phyloP scores from a whole-genome alignment of 148 eudicot genomes.

The Chenopodium berlandieri region DNA sequence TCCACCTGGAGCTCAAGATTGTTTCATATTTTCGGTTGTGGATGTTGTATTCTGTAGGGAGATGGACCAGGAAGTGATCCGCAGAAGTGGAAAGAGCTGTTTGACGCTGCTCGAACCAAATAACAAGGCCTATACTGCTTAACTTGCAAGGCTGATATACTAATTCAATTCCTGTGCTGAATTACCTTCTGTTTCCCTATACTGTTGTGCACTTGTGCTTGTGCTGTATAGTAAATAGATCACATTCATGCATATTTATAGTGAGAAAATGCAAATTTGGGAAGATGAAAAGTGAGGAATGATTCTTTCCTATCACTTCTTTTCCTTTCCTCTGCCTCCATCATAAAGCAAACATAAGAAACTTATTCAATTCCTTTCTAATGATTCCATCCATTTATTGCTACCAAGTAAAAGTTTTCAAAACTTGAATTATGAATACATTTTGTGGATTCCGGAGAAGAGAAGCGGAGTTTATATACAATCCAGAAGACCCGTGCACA shows the following conservation, averaged over 20 bases:
- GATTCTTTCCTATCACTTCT: too few species aligned
- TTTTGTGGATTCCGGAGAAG: too few species aligned
- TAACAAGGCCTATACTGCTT: background rate
- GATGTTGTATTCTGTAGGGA: conserved; percentile 55
- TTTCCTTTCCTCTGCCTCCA: too few species aligned
- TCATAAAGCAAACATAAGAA: too few species aligned
- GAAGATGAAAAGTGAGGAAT: too few species aligned
- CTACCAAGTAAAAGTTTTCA: too few species aligned
- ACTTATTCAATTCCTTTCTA: too few species aligned
- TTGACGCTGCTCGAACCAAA: conserved; percentile 50
- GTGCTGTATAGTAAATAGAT: conserved; percentile 2
- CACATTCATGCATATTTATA: background rate
- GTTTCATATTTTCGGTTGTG: background rate
- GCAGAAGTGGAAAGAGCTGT: conserved; percentile 71
- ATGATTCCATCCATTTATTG: too few species aligned
- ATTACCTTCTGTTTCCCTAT: background rate
- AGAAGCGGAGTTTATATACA: too few species aligned
- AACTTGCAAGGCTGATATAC: background rate
- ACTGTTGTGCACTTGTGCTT: background rate
- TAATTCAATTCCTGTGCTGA: background rate
- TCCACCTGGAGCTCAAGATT: background rate
- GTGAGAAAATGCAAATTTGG: background rate
- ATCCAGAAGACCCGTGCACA: too few species aligned
- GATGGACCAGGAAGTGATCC: conserved; percentile 89
- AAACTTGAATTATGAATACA: too few species aligned